Evolutionary conservation across 441 rosid genomes (phyloP).

Genomic region (Kokia cookei): DNA sequence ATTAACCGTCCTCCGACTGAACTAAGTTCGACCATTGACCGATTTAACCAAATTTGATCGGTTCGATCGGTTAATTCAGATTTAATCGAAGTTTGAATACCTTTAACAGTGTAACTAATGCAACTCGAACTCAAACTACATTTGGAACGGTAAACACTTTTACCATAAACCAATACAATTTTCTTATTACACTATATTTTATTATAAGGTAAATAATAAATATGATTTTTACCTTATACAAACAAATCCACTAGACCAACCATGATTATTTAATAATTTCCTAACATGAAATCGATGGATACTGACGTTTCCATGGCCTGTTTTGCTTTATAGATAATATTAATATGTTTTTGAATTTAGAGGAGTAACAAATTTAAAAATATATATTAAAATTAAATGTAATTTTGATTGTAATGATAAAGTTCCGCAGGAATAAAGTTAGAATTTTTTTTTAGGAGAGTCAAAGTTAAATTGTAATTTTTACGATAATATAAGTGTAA

Average conservation of each 20-base stretch:
- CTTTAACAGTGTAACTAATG: fast-evolving
- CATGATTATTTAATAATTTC: not conserved
- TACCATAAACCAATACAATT: fast-evolving
- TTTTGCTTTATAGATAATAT: not conserved
- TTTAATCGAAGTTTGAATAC: too few species aligned
- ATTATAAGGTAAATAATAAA: not conserved
- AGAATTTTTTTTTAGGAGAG: too few species aligned
- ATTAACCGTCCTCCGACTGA: too few species aligned
- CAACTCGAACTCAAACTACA: fast-evolving
- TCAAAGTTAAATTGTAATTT: too few species aligned
- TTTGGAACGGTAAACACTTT: not conserved
- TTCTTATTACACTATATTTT: not conserved
- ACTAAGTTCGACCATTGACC: too few species aligned
- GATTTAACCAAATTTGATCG: too few species aligned
- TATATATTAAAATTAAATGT: too few species aligned
- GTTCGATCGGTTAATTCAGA: too few species aligned
- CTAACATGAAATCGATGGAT: not conserved
- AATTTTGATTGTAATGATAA: too few species aligned
- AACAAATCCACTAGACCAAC: not conserved
- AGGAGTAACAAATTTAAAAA: too few species aligned
- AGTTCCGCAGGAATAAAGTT: too few species aligned
- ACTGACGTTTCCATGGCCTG: not conserved
- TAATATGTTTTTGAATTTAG: not conserved
- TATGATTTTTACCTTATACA: not conserved
- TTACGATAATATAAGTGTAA: too few species aligned